Evolutionary conservation across 768 basidiomycete species (phyloP), one percentile per base, ranked within the genome.

Genomic region (Agaricus subrufescens): DNA sequence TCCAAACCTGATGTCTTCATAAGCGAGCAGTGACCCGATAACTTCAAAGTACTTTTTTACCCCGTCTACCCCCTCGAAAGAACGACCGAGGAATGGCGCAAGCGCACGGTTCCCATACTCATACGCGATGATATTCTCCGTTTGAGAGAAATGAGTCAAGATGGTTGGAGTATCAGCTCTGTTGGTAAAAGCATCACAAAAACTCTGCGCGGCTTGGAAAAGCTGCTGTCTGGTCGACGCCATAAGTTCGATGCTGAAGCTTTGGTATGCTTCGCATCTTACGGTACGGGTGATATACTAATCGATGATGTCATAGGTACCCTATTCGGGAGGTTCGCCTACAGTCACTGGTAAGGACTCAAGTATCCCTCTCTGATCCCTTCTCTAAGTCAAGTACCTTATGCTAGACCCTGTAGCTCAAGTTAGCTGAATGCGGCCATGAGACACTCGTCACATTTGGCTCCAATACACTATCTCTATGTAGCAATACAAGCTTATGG

Each of bases 1-100:
- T 45, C 75, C 75, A 63, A 86, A 86, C 40, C 56, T 59, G 72
- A 86, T 78, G 59, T 75, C 60, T 19, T 82, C 73, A 65, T 80
- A 85, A 3, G 73, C 70, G 39, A 86, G 66, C 11, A 77, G 63
- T 11, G 73, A 68, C 34, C 67, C 64, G 43, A 87, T 74, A 47
- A 73, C 66, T 42, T 73, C 66, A 49, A 87, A 82, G 66, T 87
- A 87, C 43, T 62, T 60, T 40, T 68, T 66, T 42, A 83, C 68
- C 42, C 74, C 79, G 2, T 68, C 65, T 23, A 56, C 65, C 12
- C 83, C 82, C 0, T 63, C 62, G 65, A 84, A 85, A 11, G 65
- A 57, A 27, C 69, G 74, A 30, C 85, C 84, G 5, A 86, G 62
- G 66, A 87, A 87, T n/a, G 84, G 82, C 9, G 83, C 82, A 37